A percentile compares a stretch with the other conserved stretches of the same genome.
Conservation (phyloP, 75 land plant genomes). For the Chamaecyparis obtusa region DNA sequence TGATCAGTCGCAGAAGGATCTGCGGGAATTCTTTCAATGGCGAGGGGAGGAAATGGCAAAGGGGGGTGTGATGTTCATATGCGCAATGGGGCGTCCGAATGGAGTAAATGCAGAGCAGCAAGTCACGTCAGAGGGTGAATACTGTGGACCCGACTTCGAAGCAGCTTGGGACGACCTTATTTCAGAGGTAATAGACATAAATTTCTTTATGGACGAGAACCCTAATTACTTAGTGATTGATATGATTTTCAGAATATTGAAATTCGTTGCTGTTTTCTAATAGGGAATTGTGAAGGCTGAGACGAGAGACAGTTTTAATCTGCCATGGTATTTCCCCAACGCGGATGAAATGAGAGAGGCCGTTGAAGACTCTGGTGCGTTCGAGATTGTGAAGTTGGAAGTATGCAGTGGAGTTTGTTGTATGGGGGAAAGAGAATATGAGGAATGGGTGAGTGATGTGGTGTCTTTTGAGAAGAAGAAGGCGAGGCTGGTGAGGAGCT, state of each 20-base stretch:
- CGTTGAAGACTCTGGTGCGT: neutral
- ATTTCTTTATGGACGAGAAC: no score
- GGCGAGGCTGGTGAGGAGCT: neutral
- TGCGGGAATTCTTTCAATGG: neutral
- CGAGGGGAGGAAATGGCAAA: slow-evolving; percentile 3
- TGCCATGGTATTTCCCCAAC: slow-evolving; percentile 12
- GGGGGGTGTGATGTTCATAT: neutral
- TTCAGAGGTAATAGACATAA: neutral
- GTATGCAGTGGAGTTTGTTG: neutral
- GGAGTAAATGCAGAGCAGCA: neutral
- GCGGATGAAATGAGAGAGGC: neutral
- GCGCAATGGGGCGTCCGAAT: slow-evolving; percentile 7
- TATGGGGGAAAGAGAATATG: neutral
- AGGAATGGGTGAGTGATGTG: neutral
- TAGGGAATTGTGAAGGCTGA: neutral
- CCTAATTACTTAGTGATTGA: no score
- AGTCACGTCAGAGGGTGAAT: neutral
- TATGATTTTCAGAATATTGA: no score
- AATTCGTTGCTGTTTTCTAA: no score
- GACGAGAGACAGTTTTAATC: neutral
- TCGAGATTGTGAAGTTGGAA: neutral
- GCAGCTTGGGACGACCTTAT: slow-evolving; percentile 23
- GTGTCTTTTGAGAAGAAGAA: neutral
- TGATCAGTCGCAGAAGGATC: neutral
- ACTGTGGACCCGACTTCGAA: slow-evolving; percentile 18